Evolutionary conservation across 495 filamentous ascomycete species (phyloP).

Genomic region (Astrocystis sublimbata): DNA sequence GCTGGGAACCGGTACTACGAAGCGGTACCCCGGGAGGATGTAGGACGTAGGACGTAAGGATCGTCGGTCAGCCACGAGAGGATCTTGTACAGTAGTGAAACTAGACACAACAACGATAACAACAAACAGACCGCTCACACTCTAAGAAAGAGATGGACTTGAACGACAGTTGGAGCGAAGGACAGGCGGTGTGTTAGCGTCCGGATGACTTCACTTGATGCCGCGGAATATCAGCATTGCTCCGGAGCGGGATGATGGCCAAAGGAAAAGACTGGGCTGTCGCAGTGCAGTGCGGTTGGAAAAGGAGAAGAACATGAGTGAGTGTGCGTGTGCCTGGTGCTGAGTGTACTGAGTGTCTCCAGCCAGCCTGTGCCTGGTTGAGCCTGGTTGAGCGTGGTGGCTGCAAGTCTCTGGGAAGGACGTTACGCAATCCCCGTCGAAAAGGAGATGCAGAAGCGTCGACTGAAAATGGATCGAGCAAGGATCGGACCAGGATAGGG

Average conservation of each 20-base stretch:
- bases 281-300: too few relatives aligned
- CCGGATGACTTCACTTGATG: constrained; percentile 12
- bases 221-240: constrained; percentile 11
- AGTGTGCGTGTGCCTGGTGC: neutral
- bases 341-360: too few relatives aligned
- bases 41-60: too few relatives aligned
- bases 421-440: constrained; percentile 10
- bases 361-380: too few relatives aligned
- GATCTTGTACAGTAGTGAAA: neutral
- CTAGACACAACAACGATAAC: too few relatives aligned
- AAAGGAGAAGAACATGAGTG: neutral
- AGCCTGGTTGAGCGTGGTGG: too few relatives aligned
- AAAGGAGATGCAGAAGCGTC: constrained; percentile 11
- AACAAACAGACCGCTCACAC: constrained; percentile 6
- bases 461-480: neutral
- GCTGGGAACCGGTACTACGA: neutral
- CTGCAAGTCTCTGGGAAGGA: too few relatives aligned
- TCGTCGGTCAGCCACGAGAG: neutral
- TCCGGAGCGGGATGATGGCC: neutral
- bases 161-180: constrained; percentile 8
- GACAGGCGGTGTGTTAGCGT: too few relatives aligned
- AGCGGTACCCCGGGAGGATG: too few relatives aligned
- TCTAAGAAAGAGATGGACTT: neutral
- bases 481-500: too few relatives aligned
- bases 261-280: too few relatives aligned